Percentiles rank a stretch among this genome's conserved stretches.
These are phyloP conservation scores for Suillus bovinus DNA, from an alignment of 768 basidiomycete genomes.

Conservation along the genomic window DNA sequence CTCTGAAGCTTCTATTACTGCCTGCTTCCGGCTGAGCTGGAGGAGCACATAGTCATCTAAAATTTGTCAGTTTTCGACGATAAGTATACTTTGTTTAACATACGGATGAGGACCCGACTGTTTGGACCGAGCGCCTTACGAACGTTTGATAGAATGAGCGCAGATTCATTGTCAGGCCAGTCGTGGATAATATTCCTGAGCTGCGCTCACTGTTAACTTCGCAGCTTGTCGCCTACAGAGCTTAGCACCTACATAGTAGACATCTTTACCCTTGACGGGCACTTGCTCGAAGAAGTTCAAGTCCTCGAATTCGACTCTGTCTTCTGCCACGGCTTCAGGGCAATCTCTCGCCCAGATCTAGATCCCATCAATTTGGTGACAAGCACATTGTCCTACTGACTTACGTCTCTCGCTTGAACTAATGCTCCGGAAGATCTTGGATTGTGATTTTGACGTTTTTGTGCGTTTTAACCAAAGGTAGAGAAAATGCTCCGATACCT, in stretches of 20 bases:
- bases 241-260: conserved; percentile 33
- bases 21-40: too few relatives aligned
- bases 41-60: too few relatives aligned
- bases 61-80: too few relatives aligned
- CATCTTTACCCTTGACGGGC: conserved; percentile 26
- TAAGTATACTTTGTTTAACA: conserved; percentile 4
- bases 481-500: conserved; percentile 32
- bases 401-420: conserved; percentile 20
- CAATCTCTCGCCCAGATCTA: conserved; percentile 27
- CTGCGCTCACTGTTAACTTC: conserved; percentile 7
- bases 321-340: conserved; percentile 26
- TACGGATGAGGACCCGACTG: conserved; percentile 35
- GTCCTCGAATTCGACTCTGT: conserved; percentile 28
- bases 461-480: conserved; percentile 29
- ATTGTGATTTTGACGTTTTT: conserved; percentile 33
- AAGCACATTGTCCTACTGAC: not conserved
- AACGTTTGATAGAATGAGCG: conserved; percentile 30
- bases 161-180: conserved; percentile 33
- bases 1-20: too few relatives aligned
- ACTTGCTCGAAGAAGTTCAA: conserved; percentile 32
- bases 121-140: conserved; percentile 30
- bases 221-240: not conserved
- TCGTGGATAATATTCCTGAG: conserved; percentile 30
- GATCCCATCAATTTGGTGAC: conserved; percentile 4
- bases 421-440: conserved; percentile 32